Evolutionary conservation across 2,329 filamentous ascomycete genomes (phyloP).

Genomic region (Cladosporium austrohemisphaericum): DNA sequence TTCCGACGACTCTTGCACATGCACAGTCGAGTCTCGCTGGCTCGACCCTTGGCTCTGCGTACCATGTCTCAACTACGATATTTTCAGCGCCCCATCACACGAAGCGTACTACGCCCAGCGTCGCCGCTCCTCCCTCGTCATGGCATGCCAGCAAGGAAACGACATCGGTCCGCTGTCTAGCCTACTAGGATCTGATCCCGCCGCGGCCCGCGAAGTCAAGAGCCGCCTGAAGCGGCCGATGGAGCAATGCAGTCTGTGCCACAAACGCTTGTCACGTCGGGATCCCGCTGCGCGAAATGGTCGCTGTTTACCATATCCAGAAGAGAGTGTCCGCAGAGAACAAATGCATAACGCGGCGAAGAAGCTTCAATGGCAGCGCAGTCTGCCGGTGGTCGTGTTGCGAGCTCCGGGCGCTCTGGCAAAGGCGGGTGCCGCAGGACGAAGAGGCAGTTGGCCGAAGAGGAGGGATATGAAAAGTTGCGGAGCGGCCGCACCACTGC

Average conservation of each 20-base stretch:
- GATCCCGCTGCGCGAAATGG: conserved; percentile 10
- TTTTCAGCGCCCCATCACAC: conserved; percentile 14
- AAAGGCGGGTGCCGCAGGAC: not conserved
- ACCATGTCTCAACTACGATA: conserved; percentile 13
- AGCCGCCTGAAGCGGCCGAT: conserved; percentile 5
- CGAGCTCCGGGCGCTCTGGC: not conserved
- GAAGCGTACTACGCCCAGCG: conserved; percentile 11
- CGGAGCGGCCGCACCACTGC: not conserved
- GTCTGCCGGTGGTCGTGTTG: not conserved
- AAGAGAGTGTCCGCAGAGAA: conserved; percentile 3
- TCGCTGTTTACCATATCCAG: conserved; percentile 8
- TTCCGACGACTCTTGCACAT: conserved; percentile 4
- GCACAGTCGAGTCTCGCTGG: conserved; percentile 15
- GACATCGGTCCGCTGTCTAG: conserved; percentile 9
- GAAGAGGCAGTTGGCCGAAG: conserved; percentile 13
- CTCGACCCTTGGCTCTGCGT: conserved; percentile 15
- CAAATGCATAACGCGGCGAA: not conserved
- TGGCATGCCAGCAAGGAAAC: conserved; percentile 11
- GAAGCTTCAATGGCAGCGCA: not conserved
- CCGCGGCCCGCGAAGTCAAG: not conserved
- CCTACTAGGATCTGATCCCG: not conserved
- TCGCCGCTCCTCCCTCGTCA: not conserved
- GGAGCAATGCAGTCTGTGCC: conserved; percentile 14
- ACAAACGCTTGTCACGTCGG: not conserved
- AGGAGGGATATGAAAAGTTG: conserved; percentile 7